Evolutionary conservation across 2,329 filamentous ascomycete genomes (phyloP).

Genomic region (Neofusicoccum ribis): DNA sequence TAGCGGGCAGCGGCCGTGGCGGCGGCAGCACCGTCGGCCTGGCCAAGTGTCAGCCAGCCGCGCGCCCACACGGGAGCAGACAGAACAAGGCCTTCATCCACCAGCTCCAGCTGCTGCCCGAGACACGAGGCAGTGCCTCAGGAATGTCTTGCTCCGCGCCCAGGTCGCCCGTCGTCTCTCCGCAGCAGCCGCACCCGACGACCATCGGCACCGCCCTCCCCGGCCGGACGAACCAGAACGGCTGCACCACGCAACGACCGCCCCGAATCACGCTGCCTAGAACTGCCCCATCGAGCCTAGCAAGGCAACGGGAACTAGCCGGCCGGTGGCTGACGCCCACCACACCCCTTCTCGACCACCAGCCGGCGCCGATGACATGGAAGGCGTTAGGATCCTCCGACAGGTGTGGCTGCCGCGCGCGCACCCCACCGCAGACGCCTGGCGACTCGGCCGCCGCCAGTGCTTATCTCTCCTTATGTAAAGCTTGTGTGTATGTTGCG

Average conservation of each 20-base stretch:
- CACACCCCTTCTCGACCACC: neutral
- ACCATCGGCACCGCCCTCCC: neutral
- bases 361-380: neutral
- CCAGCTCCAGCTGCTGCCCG: neutral
- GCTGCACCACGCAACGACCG: too few species aligned
- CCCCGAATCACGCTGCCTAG: neutral
- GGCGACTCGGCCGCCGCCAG: neutral
- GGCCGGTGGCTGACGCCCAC: too few species aligned
- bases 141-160: neutral
- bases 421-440: neutral
- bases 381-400: neutral
- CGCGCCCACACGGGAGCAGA: too few species aligned
- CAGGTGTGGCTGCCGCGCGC: neutral
- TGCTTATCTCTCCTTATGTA: constrained; percentile 2
- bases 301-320: neutral
- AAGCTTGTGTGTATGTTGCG: neutral
- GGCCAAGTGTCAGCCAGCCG: neutral
- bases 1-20: neutral
- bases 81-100: neutral
- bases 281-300: neutral
- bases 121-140: too few species aligned
- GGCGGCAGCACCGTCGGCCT: neutral
- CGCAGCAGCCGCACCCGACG: neutral
- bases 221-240: neutral
- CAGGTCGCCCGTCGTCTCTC: neutral